Evolutionary conservation across 1,284 basidiomycete species (phyloP).

Genomic region (Puccinia polysora): DNA sequence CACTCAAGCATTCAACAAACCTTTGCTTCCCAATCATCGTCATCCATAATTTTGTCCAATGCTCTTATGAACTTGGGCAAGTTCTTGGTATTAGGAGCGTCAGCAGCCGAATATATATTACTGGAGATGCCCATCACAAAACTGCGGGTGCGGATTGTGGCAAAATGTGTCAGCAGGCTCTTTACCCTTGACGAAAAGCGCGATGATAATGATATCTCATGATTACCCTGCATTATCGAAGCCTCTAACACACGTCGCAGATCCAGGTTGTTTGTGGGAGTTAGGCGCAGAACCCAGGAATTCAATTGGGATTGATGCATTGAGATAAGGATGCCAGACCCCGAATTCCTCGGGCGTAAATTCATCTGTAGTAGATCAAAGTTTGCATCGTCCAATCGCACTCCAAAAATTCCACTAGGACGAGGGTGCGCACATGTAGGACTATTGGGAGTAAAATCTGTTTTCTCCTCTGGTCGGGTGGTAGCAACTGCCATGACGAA

Average conservation of each 20-base stretch:
- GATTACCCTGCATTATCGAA: constrained; percentile 38
- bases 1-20: not conserved
- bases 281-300: constrained; percentile 28
- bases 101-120: constrained; percentile 25
- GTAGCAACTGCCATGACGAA: constrained; percentile 33
- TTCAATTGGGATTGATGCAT: constrained; percentile 29
- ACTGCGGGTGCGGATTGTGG: not conserved
- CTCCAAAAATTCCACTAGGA: not conserved
- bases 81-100: constrained; percentile 13
- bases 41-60: constrained; percentile 16
- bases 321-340: constrained; percentile 33
- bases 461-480: constrained; percentile 22
- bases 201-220: not conserved
- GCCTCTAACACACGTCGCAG: constrained; percentile 17
- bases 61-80: constrained; percentile 8
- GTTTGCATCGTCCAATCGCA: not conserved
- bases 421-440: constrained; percentile 8
- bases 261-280: not conserved
- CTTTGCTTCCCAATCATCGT: constrained; percentile 39
- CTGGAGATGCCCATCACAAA: constrained; percentile 41
- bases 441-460: constrained; percentile 14
- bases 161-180: not conserved
- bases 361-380: constrained; percentile 4
- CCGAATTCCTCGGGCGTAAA: constrained; percentile 40
- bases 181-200: not conserved